phyloP scores from a whole-genome alignment of 352 stramenopile genomes.

The Globisporangium megalacanthum region DNA sequence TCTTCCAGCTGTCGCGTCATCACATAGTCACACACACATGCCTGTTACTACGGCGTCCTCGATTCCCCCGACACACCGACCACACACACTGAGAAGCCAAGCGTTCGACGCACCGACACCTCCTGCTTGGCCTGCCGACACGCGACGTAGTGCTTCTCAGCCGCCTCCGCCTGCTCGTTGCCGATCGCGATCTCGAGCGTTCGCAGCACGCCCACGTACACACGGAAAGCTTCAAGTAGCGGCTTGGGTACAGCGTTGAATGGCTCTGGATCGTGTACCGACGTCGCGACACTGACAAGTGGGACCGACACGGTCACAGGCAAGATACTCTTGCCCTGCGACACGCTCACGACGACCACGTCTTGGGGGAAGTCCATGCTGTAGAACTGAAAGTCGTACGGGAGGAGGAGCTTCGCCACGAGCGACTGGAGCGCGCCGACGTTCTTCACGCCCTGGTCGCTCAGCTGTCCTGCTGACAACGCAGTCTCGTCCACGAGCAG shows the following conservation, averaged over 20 bases:
- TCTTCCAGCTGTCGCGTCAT: conserved; percentile 52
- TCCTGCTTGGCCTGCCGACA: conserved; percentile 62
- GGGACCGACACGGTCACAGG: conserved; percentile 53
- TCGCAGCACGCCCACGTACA: conserved; percentile 58
- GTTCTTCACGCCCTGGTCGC: conserved; percentile 71
- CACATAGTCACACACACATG: conserved; percentile 2
- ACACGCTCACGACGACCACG: conserved; percentile 58
- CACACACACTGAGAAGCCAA: background rate
- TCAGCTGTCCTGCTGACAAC: conserved; percentile 58
- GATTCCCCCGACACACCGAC: background rate
- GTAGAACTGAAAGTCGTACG: conserved; percentile 85
- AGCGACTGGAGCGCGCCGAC: conserved; percentile 63
- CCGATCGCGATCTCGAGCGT: conserved; percentile 48
- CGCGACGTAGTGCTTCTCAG: conserved; percentile 75
- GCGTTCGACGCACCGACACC: conserved; percentile 46
- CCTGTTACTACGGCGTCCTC: background rate
- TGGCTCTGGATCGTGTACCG: background rate
- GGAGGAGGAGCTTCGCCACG: conserved; percentile 68
- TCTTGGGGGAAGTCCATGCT: conserved; percentile 82
- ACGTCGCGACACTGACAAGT: conserved; percentile 4
- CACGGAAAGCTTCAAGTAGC: conserved; percentile 56
- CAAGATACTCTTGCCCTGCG: conserved; percentile 67
- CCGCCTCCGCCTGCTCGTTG: conserved; percentile 70
- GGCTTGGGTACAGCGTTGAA: conserved; percentile 3
- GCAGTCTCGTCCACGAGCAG: conserved; percentile 67